Percentiles rank a stretch among this genome's conserved stretches.
phyloP scores from a whole-genome alignment of 2,329 filamentous ascomycete genomes.

The Aspergillus aculeatus region DNA sequence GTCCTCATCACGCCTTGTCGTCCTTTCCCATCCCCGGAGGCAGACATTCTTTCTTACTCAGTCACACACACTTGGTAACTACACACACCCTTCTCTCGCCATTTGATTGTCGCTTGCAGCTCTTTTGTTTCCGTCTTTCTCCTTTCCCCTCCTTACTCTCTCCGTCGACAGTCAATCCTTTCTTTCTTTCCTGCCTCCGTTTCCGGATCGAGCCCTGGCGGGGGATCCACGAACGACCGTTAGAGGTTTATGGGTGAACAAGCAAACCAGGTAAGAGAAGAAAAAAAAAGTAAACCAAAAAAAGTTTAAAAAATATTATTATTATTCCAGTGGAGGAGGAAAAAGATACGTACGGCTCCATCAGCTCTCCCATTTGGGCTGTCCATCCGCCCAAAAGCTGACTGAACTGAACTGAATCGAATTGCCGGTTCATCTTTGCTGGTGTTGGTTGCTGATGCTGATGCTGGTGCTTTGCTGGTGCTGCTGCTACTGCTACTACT shows the following conservation, averaged over 20 bases:
- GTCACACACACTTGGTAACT: background rate
- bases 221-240: constrained; percentile 36
- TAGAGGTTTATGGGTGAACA: constrained; percentile 19
- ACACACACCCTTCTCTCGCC: background rate
- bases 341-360: constrained; percentile 16
- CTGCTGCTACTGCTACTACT: background rate
- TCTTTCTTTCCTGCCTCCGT: constrained; percentile 24
- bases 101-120: constrained; percentile 17
- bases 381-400: constrained; percentile 20
- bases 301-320: constrained; percentile 10
- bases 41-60: constrained; percentile 12
- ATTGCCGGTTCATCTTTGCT: background rate
- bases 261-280: constrained; percentile 11
- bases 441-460: constrained; percentile 4
- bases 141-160: constrained; percentile 4
- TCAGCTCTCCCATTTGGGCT: constrained; percentile 17
- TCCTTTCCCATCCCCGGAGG: background rate
- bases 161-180: constrained; percentile 19
- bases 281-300: constrained; percentile 12
- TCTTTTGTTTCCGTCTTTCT: background rate
- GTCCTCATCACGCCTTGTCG: background rate
- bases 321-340: constrained; percentile 9
- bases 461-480: constrained; percentile 1
- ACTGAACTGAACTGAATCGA: constrained; percentile 10
- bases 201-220: constrained; percentile 37